These are phyloP conservation scores for Leccinum fallax DNA, from an alignment of 1,284 basidiomycete species.

Conservation along the genomic window DNA sequence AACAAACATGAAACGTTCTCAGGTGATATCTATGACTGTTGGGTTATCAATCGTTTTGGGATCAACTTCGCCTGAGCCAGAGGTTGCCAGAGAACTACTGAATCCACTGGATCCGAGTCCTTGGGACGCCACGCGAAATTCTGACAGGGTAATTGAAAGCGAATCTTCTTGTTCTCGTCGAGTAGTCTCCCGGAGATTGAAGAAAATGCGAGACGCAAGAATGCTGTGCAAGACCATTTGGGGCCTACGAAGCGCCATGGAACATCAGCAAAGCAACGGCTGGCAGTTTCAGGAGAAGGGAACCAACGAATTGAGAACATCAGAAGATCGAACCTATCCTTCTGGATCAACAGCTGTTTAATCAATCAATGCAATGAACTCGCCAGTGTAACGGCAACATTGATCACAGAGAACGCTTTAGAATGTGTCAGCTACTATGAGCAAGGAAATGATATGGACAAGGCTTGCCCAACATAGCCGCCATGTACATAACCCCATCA, in stretches of 20 bases:
- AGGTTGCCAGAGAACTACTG: background rate
- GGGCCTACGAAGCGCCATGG: slow-evolving; percentile 13
- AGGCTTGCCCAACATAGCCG: slow-evolving; percentile 16
- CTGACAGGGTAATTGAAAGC: slow-evolving; percentile 9
- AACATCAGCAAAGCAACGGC: slow-evolving; percentile 5
- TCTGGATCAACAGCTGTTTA: background rate
- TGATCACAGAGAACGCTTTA: slow-evolving; percentile 24
- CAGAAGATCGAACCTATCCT: slow-evolving; percentile 19
- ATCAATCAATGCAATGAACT: background rate
- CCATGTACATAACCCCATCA: slow-evolving; percentile 26
- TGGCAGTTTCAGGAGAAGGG: background rate
- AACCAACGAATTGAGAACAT: slow-evolving; percentile 24
- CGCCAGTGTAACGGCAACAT: slow-evolving; percentile 19
- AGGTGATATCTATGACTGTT: background rate
- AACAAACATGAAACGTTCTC: background rate
- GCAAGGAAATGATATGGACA: background rate
- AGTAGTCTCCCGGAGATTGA: slow-evolving; percentile 29
- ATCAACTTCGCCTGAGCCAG: background rate
- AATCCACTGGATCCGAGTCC: background rate
- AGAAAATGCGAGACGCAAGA: slow-evolving; percentile 31
- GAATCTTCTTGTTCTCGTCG: slow-evolving; percentile 4
- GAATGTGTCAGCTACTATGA: background rate
- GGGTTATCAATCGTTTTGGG: background rate
- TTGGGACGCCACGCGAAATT: slow-evolving; percentile 11
- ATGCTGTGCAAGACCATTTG: slow-evolving; percentile 28